A percentile compares a stretch with the other conserved stretches of the same genome.
These are phyloP conservation scores for Yamadazyma atlantica DNA, from an alignment of 1,139 yeast species.

Conservation along the genomic window DNA sequence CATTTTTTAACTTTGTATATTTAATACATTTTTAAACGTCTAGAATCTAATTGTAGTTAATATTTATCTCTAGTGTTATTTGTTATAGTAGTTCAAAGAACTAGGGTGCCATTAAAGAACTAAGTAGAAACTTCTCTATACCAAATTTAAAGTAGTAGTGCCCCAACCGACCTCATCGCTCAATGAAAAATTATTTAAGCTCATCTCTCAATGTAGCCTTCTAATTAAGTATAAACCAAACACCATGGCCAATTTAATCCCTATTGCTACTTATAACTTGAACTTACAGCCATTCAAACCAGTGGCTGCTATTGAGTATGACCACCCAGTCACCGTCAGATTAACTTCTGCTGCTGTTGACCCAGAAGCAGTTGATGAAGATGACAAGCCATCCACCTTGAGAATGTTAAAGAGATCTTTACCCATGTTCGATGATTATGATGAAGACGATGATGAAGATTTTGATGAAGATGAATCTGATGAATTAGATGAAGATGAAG, in stretches of 20 bases:
- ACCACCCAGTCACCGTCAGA: constrained; percentile 85
- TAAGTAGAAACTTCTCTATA: no score
- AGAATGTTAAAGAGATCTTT: constrained; percentile 79
- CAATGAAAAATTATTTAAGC: constrained; percentile 10
- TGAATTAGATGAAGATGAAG: constrained; percentile 51
- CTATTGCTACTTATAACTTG: constrained; percentile 82
- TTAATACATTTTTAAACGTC: constrained; percentile 29
- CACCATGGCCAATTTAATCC: constrained; percentile 75
- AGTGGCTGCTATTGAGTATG: constrained; percentile 81
- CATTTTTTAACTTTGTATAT: constrained; percentile 32
- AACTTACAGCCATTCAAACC: constrained; percentile 85
- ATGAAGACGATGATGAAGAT: constrained; percentile 38
- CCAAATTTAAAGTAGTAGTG: no score
- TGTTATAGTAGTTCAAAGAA: no score
- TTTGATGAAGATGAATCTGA: constrained; percentile 55
- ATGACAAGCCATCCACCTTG: constrained; percentile 82
- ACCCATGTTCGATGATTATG: constrained; percentile 50
- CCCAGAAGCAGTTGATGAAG: constrained; percentile 79
- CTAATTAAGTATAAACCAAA: constrained; percentile 9
- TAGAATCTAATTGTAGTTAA: background rate
- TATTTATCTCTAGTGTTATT: no score
- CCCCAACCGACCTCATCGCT: constrained; percentile 7
- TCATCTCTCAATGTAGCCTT: constrained; percentile 8
- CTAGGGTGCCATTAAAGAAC: no score
- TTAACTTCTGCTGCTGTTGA: constrained; percentile 95